Conservation (phyloP, 345 rosid species). For the Eucalyptus pauciflora region DNA sequence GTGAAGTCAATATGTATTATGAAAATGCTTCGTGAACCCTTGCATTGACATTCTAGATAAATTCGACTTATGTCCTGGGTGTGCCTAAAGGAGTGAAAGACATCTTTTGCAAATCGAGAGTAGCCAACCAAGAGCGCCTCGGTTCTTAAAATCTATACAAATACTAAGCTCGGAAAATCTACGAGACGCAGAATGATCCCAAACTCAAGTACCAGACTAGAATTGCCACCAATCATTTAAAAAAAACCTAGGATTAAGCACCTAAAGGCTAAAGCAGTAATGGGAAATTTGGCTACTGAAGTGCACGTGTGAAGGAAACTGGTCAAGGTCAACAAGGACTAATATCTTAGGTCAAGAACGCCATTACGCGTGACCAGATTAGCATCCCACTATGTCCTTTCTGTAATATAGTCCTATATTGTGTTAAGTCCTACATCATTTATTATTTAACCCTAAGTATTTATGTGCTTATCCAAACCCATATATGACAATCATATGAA, state of each 20-base stretch:
- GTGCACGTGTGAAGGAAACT: neutral
- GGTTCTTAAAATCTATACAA: neutral
- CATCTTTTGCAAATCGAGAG: neutral
- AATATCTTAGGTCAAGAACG: neutral
- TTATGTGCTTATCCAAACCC: neutral
- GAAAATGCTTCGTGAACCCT: neutral
- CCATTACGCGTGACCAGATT: neutral
- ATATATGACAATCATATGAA: neutral
- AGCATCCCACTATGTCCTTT: neutral
- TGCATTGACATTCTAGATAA: neutral
- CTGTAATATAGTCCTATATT: neutral
- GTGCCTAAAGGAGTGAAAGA: neutral
- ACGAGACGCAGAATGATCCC: neutral
- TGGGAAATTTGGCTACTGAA: rapidly evolving
- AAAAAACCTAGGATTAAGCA: neutral
- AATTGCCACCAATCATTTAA: rapidly evolving
- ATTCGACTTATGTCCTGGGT: neutral
- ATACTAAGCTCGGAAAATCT: neutral
- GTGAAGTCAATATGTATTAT: neutral
- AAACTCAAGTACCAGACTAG: neutral
- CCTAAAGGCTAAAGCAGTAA: neutral
- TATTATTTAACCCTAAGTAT: neutral
- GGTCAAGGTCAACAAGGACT: neutral
- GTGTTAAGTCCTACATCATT: neutral
- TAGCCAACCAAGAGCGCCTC: neutral